Evolutionary conservation across 371 early-diverging fungal species (phyloP).

Genomic region (Rhizomucor pusillus): DNA sequence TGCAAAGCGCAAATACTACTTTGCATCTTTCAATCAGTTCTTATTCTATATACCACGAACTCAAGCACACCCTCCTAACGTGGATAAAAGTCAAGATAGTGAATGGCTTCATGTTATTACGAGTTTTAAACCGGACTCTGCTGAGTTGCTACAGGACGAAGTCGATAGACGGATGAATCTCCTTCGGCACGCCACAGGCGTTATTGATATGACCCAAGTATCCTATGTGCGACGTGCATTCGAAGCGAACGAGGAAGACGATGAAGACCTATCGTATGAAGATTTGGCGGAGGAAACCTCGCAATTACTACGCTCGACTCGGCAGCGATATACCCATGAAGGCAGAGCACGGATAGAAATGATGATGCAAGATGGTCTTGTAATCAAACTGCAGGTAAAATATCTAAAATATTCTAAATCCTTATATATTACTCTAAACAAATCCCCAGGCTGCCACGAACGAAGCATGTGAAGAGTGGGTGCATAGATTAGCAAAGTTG

Average conservation of each 20-base stretch:
- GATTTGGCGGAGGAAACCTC: background rate
- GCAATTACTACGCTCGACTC: background rate
- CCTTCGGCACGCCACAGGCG: conserved; percentile 41
- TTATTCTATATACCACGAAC: conserved; percentile 33
- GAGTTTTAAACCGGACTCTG: too few relatives aligned
- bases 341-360: conserved; percentile 28
- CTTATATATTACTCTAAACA: too few relatives aligned
- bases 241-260: conserved; percentile 1
- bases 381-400: conserved; percentile 29
- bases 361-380: conserved; percentile 39
- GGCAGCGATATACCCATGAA: background rate
- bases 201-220: conserved; percentile 55
- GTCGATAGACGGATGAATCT: conserved; percentile 44
- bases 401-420: conserved; percentile 1
- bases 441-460: conserved; percentile 35
- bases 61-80: too few relatives aligned
- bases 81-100: too few relatives aligned
- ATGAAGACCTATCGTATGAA: background rate
- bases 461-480: conserved; percentile 54
- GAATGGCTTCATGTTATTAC: too few relatives aligned
- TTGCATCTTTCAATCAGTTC: conserved; percentile 54
- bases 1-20: conserved; percentile 32
- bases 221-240: conserved; percentile 30
- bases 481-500: conserved; percentile 41
- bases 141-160: conserved; percentile 13